Percentiles rank a stretch among this genome's conserved stretches.
These are phyloP conservation scores for Emericellopsis terricola DNA, from an alignment of 495 filamentous ascomycete genomes.

Conservation along the genomic window DNA sequence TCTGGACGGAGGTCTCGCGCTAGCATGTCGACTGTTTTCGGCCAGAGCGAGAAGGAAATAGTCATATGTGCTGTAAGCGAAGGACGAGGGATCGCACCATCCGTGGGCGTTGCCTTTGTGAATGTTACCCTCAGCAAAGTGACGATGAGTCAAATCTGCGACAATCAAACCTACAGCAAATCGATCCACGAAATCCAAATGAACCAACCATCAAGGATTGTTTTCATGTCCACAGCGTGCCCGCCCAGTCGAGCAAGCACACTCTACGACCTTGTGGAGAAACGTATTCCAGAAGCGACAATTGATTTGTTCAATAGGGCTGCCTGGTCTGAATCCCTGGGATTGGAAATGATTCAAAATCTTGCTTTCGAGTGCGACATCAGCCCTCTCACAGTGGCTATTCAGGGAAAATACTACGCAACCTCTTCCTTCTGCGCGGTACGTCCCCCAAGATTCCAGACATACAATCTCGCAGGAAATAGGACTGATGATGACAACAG, in stretches of 20 bases:
- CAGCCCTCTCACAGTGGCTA: slow-evolving; percentile 57
- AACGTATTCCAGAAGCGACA: slow-evolving; percentile 37
- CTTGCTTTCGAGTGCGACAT: slow-evolving; percentile 62
- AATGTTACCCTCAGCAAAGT: slow-evolving; percentile 70
- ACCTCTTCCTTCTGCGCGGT: slow-evolving; percentile 81
- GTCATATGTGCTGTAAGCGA: slow-evolving; percentile 87
- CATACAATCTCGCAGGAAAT: too few relatives aligned
- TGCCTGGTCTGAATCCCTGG: slow-evolving; percentile 73
- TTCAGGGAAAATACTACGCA: slow-evolving; percentile 77
- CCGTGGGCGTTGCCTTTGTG: slow-evolving; percentile 78
- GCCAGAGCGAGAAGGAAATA: slow-evolving; percentile 39
- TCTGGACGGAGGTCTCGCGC: slow-evolving; percentile 42
- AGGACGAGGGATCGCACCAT: slow-evolving; percentile 65
- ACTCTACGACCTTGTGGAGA: slow-evolving; percentile 55
- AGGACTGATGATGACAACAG: too few relatives aligned
- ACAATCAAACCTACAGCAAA: slow-evolving; percentile 72
- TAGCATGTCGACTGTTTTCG: slow-evolving; percentile 34
- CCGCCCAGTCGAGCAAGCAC: slow-evolving; percentile 47
- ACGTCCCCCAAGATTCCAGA: slow-evolving; percentile 20
- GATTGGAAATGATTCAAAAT: slow-evolving; percentile 60
- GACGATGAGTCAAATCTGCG: slow-evolving; percentile 76
- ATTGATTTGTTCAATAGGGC: slow-evolving; percentile 58
- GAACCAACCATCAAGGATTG: slow-evolving; percentile 56
- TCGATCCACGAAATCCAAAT: slow-evolving; percentile 70
- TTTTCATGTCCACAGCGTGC: slow-evolving; percentile 53